These are phyloP conservation scores for Phytophthora pinifolia DNA, from an alignment of 352 stramenopile species.

Conservation along the genomic window DNA sequence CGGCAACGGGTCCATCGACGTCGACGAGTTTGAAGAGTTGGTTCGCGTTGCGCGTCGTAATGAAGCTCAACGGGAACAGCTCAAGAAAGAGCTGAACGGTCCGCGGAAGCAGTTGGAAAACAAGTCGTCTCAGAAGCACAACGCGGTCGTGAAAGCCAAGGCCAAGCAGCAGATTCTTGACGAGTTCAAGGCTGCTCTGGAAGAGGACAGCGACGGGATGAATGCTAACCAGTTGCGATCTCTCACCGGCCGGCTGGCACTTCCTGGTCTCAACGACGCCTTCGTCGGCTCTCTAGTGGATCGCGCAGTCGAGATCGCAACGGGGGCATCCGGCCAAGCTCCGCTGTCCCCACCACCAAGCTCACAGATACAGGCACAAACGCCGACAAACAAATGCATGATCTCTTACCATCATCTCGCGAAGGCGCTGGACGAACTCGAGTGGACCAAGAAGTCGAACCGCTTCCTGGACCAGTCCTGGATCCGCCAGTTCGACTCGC, in stretches of 20 bases:
- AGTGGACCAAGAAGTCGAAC: constrained; percentile 71
- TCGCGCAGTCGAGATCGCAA: constrained; percentile 20
- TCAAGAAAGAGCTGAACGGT: constrained; percentile 65
- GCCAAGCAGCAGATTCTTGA: constrained; percentile 65
- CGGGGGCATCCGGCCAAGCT: not conserved
- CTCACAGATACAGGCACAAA: constrained; percentile 9
- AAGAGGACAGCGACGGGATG: constrained; percentile 40
- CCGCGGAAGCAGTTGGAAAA: constrained; percentile 34
- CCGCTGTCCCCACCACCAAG: constrained; percentile 5
- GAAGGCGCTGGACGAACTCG: constrained; percentile 59
- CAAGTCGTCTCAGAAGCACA: constrained; percentile 45
- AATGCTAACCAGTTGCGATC: constrained; percentile 47
- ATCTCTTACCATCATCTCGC: constrained; percentile 53
- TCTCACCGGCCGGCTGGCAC: constrained; percentile 41
- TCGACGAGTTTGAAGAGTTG: constrained; percentile 86
- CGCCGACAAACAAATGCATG: constrained; percentile 12
- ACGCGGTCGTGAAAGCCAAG: constrained; percentile 36
- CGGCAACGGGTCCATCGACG: constrained; percentile 80
- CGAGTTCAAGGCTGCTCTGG: constrained; percentile 49
- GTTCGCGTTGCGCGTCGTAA: constrained; percentile 69
- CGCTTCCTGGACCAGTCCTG: constrained; percentile 79
- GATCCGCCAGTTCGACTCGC: constrained; percentile 79
- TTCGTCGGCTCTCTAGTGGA: constrained; percentile 55
- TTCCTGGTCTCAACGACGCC: constrained; percentile 53
- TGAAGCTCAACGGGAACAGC: constrained; percentile 71